Base-by-base conservation (phyloP, 2,329 filamentous ascomycete genomes). In the Tolypocladium nubicola region DNA sequence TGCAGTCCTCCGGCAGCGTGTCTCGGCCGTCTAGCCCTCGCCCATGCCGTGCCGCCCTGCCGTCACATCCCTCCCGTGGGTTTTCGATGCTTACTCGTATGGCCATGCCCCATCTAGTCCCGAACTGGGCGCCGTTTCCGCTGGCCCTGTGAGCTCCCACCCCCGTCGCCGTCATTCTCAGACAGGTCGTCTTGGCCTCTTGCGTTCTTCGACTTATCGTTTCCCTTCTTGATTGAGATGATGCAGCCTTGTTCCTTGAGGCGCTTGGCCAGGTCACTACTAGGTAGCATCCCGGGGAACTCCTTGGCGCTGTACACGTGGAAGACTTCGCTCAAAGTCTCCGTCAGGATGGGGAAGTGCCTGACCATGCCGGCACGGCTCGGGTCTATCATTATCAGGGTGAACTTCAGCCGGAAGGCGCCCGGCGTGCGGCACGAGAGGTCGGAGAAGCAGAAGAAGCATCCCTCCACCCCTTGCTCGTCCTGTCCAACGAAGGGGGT, bases 361-460 rank as follows among this genome's bases (percentile, higher is more conserved):
- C 70, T 71, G 10, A 69, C 54, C 30, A 64, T 55, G 35, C 82
- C 84, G 2, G 79, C 79, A 16, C 75, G 73, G 40, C 72, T 72
- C 2, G 85, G 84, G 62, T 91, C 84, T 47, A 93, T 80, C 59
- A 88, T 81, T 66, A 91, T 83, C 26, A 93, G 76, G 41, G 83
- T 83, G 69, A 94, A 93, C 52, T 83, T 84, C 56, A 94, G 79
- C 21, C 87, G 79, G 70, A 89, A 94, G n/a, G 77, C 76, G 23
- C 89, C 89, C 1, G 89, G 85, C 0, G 87, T 91, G 39, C 89
- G 82, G 67, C 88, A 90, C 4, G 87, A 91, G 23, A 94, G 77
- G 67, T 94, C 89, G 0, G 88, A 87, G 67, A 94, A 94, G 68
- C 88, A 90, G 71, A 93, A 94, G 76, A 93, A 94, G 66, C 87